Conservation (phyloP, 495 filamentous ascomycete genomes). For the Letharia lupina region DNA sequence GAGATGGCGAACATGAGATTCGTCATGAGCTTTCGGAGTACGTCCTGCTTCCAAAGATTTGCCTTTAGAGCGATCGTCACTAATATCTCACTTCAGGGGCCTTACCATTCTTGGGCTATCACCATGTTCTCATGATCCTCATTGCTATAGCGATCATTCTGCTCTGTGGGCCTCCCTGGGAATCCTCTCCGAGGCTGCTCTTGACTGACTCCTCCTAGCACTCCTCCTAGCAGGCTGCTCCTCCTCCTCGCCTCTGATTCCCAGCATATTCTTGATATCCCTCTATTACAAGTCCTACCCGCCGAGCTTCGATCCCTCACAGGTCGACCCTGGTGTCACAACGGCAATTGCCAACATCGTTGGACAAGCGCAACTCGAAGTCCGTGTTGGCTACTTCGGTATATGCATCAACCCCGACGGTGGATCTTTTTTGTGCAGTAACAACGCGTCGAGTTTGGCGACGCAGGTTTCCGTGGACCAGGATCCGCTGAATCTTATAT, state of each 20-base stretch:
- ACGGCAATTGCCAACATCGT: conserved; percentile 58
- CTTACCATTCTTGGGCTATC: conserved; percentile 92
- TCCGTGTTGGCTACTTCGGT: conserved; percentile 65
- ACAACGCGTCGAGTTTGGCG: conserved; percentile 58
- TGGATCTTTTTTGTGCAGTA: conserved; percentile 56
- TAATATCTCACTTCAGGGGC: conserved; percentile 49
- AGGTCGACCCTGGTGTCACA: conserved; percentile 77
- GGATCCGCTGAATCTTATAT: conserved; percentile 63
- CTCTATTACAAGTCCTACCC: conserved; percentile 59
- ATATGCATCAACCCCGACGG: conserved; percentile 57
- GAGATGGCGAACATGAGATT: conserved; percentile 32
- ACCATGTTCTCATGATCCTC: conserved; percentile 97
- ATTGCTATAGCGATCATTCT: conserved; percentile 91
- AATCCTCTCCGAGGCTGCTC: not conserved
- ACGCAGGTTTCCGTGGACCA: conserved; percentile 55
- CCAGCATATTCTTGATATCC: conserved; percentile 61
- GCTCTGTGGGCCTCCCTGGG: conserved; percentile 61
- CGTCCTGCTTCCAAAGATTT: conserved; percentile 1
- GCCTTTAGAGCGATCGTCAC: not conserved
- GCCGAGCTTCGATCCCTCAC: conserved; percentile 55
- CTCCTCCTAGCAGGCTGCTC: conserved; percentile 62
- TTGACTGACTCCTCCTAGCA: conserved; percentile 21
- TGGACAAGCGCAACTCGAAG: conserved; percentile 52
- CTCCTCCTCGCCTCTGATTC: conserved; percentile 59
- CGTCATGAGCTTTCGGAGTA: conserved; percentile 26